Evolutionary conservation across 2,329 filamentous ascomycete species (phyloP).

Genomic region (Metarhizium sp.): DNA sequence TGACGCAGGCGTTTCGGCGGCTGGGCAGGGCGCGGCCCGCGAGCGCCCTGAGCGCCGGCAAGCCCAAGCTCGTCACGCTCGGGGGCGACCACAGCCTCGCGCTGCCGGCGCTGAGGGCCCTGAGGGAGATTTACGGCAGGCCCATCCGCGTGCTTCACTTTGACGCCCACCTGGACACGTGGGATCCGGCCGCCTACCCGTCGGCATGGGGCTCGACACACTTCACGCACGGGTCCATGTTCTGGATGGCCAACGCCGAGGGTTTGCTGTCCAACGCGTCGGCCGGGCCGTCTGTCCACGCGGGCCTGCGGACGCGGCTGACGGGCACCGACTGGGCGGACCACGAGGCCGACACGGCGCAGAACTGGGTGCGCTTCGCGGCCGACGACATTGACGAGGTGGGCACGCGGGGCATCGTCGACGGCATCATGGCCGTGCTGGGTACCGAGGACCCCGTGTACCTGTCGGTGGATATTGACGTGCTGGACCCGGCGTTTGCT

Average conservation of each 20-base stretch:
- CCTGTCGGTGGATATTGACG: constrained; percentile 73
- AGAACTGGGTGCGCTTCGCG: constrained; percentile 71
- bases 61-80: constrained; percentile 55
- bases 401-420: constrained; percentile 60
- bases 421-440: constrained; percentile 60
- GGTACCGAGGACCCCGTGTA: constrained; percentile 74
- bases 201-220: constrained; percentile 56
- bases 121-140: constrained; percentile 51
- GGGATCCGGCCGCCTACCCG: constrained; percentile 75
- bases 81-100: constrained; percentile 67
- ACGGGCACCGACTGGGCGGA: constrained; percentile 55
- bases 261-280: constrained; percentile 64
- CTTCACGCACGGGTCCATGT: constrained; percentile 87
- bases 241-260: constrained; percentile 78
- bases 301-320: constrained; percentile 70
- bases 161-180: constrained; percentile 72
- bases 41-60: constrained; percentile 20
- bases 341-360: constrained; percentile 61
- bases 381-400: constrained; percentile 83
- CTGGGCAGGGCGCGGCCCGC: constrained; percentile 39
- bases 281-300: constrained; percentile 67
- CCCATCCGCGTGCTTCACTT: constrained; percentile 66
- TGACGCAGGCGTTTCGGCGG: constrained; percentile 71
- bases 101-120: constrained; percentile 57
- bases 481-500: constrained; percentile 58